Evolutionary conservation across 2,329 filamentous ascomycete species (phyloP), one percentile per base, ranked within the genome.

Genomic region (Alternaria consortialis): DNA sequence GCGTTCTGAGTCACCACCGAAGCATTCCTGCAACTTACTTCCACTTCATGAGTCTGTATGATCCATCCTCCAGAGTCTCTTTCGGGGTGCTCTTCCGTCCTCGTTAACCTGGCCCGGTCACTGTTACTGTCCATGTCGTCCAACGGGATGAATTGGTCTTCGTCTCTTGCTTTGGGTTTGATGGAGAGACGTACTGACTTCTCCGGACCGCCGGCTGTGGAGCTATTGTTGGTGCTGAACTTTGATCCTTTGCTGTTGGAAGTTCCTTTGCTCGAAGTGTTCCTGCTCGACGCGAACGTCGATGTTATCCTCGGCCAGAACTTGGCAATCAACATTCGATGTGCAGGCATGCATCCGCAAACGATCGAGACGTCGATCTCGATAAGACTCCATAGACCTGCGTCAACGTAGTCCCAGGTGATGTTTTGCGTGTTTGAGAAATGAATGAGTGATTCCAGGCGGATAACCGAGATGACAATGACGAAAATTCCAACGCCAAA

Each of bases 371-470:
- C 60, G 23, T 71, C 61, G 5, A 68, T 72, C 66, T 82, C 80
- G 11, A 81, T 67, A 6, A 77, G 65, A 53, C 74, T 78, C 80
- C 80, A 82, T 57, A 78, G 77, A 5, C 74, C 70, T 7, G 79
- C 75, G 7, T 76, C 74, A 5, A 76, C 73, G 61, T 80, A 80
- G 56, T 80, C 78, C 74, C 77, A 79, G 3, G 69, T 72, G 44
- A 80, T 62, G 64, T 83, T 82, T 3, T 72, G 39, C 2, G 80
- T 79, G 31, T 73, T 79, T 15, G 79, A 76, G 60, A 83, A 83
- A 37, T 75, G 64, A 32, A 82, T 74, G 15, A 83, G 72, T 2
- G 79, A 78, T 8, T 76, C 72, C 4, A 83, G 62, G 3, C 81
- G 67, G 23, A 84, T 62, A 56, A 79, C 74, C 51, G 80, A 82